Conservation (phyloP, 129 eudicot species). For the Saussurea involucrata region DNA sequence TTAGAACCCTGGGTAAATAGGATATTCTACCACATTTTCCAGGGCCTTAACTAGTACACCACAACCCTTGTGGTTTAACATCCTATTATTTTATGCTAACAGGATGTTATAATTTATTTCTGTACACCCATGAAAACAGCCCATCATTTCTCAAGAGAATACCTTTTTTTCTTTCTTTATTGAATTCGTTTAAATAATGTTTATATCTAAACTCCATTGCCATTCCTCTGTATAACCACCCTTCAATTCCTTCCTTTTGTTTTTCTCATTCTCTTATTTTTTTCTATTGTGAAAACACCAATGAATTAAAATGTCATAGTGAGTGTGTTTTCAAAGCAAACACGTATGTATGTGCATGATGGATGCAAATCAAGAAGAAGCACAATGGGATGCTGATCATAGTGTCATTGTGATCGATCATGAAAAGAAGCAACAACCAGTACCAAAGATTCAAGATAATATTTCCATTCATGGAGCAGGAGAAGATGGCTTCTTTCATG, state of each 20-base stretch:
- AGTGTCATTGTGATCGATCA: neutral
- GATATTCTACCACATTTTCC: too few species aligned
- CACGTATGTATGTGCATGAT: slow-evolving; percentile 30
- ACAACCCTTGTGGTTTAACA: too few species aligned
- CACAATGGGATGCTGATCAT: neutral
- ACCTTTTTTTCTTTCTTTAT: neutral
- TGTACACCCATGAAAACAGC: slow-evolving; percentile 30
- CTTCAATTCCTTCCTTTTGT: neutral
- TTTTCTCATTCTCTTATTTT: neutral
- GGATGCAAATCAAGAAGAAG: slow-evolving; percentile 40
- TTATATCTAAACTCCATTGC: neutral
- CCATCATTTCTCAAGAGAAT: slow-evolving; percentile 10
- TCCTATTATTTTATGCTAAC: slow-evolving; percentile 8
- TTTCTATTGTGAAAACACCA: neutral
- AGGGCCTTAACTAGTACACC: too few species aligned
- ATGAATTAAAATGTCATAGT: neutral
- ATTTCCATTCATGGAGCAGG: neutral
- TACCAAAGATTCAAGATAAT: slow-evolving; percentile 13
- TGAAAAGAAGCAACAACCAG: slow-evolving; percentile 11
- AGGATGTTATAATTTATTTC: slow-evolving; percentile 21
- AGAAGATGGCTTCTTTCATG: slow-evolving; percentile 1
- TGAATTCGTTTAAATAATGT: neutral
- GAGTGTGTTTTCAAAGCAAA: neutral
- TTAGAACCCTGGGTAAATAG: too few species aligned
- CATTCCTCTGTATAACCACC: neutral